phyloP scores from a whole-genome alignment of 805 yeast species.

The Candida rishiriensis region DNA sequence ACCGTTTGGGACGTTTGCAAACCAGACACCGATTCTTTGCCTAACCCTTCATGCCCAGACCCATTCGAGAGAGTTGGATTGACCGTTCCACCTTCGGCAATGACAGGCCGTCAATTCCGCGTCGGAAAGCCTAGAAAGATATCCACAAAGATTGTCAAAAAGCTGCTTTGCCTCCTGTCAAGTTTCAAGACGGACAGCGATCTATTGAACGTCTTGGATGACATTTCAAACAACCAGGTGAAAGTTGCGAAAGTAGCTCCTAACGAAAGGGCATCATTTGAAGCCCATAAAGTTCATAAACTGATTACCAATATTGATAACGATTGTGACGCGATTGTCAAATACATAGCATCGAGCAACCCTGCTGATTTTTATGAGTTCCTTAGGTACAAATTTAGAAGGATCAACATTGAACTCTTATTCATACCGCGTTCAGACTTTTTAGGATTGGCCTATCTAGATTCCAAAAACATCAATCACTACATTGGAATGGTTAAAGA shows the following conservation, averaged over 20 bases:
- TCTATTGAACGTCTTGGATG: constrained; percentile 18
- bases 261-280: constrained; percentile 13
- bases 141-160: constrained; percentile 6
- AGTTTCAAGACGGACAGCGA: constrained; percentile 21
- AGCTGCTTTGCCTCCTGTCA: constrained; percentile 11
- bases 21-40: background rate
- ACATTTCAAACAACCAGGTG: constrained; percentile 9
- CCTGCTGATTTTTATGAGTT: constrained; percentile 38
- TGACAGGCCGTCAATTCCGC: constrained; percentile 8
- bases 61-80: constrained; percentile 9
- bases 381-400: constrained; percentile 25
- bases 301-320: constrained; percentile 33
- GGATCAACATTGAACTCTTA: constrained; percentile 30
- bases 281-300: constrained; percentile 11
- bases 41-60: background rate
- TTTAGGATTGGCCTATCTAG: constrained; percentile 39
- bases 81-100: constrained; percentile 6
- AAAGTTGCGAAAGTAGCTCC: constrained; percentile 5
- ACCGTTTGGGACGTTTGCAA: constrained; percentile 15
- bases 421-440: constrained; percentile 43
- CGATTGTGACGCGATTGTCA: constrained; percentile 36
- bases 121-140: constrained; percentile 13
- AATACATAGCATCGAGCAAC: constrained; percentile 49
- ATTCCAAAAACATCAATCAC: constrained; percentile 30
- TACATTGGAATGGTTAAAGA: constrained; percentile 38